Conservation (phyloP, 208 protist species). For the Spongospora subterranea region DNA sequence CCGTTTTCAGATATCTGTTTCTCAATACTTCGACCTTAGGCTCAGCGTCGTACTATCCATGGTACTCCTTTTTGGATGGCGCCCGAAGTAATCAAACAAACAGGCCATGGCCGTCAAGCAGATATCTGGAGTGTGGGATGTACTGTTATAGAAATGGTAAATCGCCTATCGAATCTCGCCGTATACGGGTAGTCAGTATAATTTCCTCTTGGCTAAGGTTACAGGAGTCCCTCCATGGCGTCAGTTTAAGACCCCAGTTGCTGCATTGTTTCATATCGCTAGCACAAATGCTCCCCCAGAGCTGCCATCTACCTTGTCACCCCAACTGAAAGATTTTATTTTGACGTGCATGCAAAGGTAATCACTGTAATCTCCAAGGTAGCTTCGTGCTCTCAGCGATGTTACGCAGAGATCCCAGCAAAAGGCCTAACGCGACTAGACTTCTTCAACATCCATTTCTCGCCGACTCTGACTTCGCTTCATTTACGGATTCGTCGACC, state of each 20-base stretch:
- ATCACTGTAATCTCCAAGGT: background rate
- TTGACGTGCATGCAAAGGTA: constrained; percentile 56
- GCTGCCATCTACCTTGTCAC: constrained; percentile 25
- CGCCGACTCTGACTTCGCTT: background rate
- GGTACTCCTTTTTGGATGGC: constrained; percentile 70
- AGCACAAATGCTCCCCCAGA: background rate
- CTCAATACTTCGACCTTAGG: background rate
- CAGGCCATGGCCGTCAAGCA: constrained; percentile 63
- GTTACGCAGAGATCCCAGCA: background rate
- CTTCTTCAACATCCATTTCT: constrained; percentile 59
- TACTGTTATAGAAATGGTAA: constrained; percentile 64
- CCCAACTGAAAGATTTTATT: constrained; percentile 55
- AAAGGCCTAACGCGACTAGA: constrained; percentile 49
- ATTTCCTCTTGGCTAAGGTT: background rate
- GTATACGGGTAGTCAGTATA: background rate
- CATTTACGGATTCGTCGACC: background rate
- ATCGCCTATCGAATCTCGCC: background rate
- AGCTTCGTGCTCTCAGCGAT: background rate
- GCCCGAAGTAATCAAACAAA: constrained; percentile 67
- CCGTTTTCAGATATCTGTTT: background rate
- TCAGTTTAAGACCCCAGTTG: constrained; percentile 57
- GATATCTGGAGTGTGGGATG: constrained; percentile 68
- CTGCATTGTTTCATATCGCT: constrained; percentile 68
- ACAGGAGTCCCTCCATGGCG: constrained; percentile 65
- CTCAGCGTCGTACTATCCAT: constrained; percentile 11